Base-by-base conservation (phyloP, 805 yeast species). In the Metschnikowia rubicola region DNA sequence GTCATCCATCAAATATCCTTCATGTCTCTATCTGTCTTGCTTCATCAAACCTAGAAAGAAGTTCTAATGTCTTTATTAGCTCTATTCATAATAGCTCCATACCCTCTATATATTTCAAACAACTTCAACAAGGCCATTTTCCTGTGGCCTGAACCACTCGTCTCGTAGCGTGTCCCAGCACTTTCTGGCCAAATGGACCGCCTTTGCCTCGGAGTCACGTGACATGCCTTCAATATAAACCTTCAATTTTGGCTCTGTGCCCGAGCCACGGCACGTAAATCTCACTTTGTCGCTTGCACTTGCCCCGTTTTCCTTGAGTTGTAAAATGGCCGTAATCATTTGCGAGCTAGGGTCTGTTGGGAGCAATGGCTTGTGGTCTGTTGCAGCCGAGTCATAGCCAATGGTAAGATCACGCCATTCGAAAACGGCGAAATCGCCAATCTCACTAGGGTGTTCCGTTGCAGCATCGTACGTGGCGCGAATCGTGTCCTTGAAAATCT, bases 191-290 rank as follows among this genome's bases (percentile, higher is more conserved):
- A 84, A 59, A 0, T 37, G 49, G 0, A 56, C 50, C 0, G 96
- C 87, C 3, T 64, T 60, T 0, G 49, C 59, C 37, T 77, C 86
- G 8, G 70, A 63, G 29, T 35, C 35, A 0, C 52, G 41, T 0
- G 88, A 75, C 36, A 66, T 65, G 0, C 95, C 94, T 61, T 92
- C 99, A 31, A 92, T 83, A 66, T 92, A 92, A 0, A 92, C 87
- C 64, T 92, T 92, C 53, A 92, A 71, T 63, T 92, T 92, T 2
- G 97, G 97, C 64, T 92, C 99, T 0, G 99, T 92, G 10, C 99
- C 99, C 3, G 96, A 88, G 0, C 97, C 97, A 44, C 99, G 76
- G 41, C 88, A 82, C 0, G 98, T 91, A 60, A 91, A 83, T 32
- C 96, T 68, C 2, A 88, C 81, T 17, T 53, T 54, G 36, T 72